Evolutionary conservation across 129 eudicot genomes (phyloP).

Genomic region (Deinandra increscens): DNA sequence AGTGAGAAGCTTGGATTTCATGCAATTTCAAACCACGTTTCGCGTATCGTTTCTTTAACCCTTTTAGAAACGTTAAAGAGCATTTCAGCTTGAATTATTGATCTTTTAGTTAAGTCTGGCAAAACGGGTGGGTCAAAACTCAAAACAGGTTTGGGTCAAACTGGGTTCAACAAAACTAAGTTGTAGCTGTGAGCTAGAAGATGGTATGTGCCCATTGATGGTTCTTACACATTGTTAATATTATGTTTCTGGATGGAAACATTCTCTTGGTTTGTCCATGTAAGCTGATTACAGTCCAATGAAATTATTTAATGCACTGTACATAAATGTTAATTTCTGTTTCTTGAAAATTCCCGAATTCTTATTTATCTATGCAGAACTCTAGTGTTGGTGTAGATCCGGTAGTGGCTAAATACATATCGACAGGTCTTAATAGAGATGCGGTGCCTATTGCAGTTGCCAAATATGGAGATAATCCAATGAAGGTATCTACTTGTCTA

Average conservation of each 20-base stretch:
- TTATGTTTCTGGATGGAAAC: background rate
- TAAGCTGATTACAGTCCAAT: background rate
- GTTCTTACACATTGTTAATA: background rate
- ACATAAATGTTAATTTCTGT: background rate
- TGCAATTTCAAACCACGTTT: background rate
- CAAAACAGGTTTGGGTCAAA: no score
- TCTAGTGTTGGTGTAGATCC: conserved; percentile 43
- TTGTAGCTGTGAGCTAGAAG: background rate
- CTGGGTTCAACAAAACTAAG: no score
- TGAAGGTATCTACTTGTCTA: conserved; percentile 44
- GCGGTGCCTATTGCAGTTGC: conserved; percentile 91
- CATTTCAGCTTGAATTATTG: background rate
- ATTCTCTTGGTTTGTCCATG: background rate
- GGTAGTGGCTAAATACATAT: conserved; percentile 64
- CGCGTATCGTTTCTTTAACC: background rate
- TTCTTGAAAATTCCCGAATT: background rate
- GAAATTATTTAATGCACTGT: background rate
- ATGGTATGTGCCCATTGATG: conserved; percentile 8
- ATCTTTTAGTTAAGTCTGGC: background rate
- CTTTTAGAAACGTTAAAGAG: background rate
- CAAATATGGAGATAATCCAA: conserved; percentile 86
- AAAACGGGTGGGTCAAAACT: no score
- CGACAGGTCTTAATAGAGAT: conserved; percentile 82
- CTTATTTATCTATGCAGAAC: conserved; percentile 44
- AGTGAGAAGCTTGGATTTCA: background rate